Base-by-base conservation (phyloP, 2,329 filamentous ascomycete species). In the Cercospora janseana region DNA sequence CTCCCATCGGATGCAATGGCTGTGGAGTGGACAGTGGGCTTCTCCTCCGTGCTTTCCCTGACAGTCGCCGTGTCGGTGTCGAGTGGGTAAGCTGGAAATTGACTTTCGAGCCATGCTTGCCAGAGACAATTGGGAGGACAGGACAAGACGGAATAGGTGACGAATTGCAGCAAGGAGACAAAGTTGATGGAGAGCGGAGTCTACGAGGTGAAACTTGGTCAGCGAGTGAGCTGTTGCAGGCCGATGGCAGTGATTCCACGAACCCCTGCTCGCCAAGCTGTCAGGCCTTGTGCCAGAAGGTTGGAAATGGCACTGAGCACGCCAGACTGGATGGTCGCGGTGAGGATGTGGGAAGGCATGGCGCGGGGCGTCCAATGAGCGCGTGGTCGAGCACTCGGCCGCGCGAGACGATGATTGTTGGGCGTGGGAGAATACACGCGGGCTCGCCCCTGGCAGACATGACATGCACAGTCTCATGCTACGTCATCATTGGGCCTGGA, bases 101-200 rank as follows among this genome's bases (percentile, higher is more conserved):
- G 70, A 4, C 78, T 73, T 70, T 95, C 90, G 45, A 95, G 77
- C 64, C 79, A 87, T 31, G 81, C 78, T 75, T 95, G 90, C 90
- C 89, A 95, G 61, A 88, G 66, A 65, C 89, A 88, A 70, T 96
- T 96, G 35, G 87, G 87, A 2, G 90, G 89, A 31, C 84, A 86
- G 68, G 79, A 85, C 52, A 95, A 65, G 26, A 87, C 65, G 57
- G 84, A 80, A 73, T 85, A 95, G 46, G 88, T 64, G 44, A 87
- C 72, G 69, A 94, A 95, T 66, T 90, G 87, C 59, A 90, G 72
- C 34, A 95, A 76, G 3, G 86, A 81, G 4, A 79, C 70, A 70
- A 78, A 77, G 69, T 90, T 80, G 60, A 94, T 73, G 18, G 73
- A 68, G 45, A 87, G 54, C 16, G 56, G 51, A 6, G 18, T 52